Evolutionary conservation across 202 grass and related monocot species (phyloP), one percentile per base, ranked within the genome.

Genomic region (Brachypodium distachyon): DNA sequence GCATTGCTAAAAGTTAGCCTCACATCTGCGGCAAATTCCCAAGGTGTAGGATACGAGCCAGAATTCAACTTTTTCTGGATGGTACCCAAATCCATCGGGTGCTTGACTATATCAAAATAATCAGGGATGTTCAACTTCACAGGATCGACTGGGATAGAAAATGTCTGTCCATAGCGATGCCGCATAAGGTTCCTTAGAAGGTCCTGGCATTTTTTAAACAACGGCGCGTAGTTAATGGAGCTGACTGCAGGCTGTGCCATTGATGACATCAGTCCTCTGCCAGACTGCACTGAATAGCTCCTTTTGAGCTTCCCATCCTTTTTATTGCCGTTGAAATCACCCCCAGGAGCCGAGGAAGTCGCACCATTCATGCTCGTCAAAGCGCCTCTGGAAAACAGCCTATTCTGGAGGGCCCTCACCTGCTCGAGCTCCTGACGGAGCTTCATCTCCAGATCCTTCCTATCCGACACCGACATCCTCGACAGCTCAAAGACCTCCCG

Each of bases 81-180:
- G 3, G 96, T 96, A n/a, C 96, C 89, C 59, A 99, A 82, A 83
- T 99, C 96, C 96, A 99, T 99, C 26, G 96, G 96, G 39, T 86
- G 60, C 76, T 96, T 91, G 67, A 99, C 79, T 65, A 96, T 85
- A 62, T 88, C 60, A 59, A 89, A 93, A 85, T 99, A 99, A 89
- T 99, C 96, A 47, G 96, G 96, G 68, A 99, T 72, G 44, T 88
- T 89, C n/a, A 91, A 56, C 72, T 90, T 89, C 25, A 87, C 85
- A 47, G 80, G 81, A 78, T 99, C 96, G 27, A 99, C 96, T 25
- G 96, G 96, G 0, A 13, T 82, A 82, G 93, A 83, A 67, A 99
- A 99, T 3, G 93, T 87, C 50, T 33, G 22, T 69, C 77, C 70
- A 65, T 81, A 76, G 0, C 27, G 21, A 81, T 99, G 89, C 21